Evolutionary conservation across 2,329 filamentous ascomycete species (phyloP), one percentile per base, ranked within the genome.

Genomic region (Xylariales sp.): DNA sequence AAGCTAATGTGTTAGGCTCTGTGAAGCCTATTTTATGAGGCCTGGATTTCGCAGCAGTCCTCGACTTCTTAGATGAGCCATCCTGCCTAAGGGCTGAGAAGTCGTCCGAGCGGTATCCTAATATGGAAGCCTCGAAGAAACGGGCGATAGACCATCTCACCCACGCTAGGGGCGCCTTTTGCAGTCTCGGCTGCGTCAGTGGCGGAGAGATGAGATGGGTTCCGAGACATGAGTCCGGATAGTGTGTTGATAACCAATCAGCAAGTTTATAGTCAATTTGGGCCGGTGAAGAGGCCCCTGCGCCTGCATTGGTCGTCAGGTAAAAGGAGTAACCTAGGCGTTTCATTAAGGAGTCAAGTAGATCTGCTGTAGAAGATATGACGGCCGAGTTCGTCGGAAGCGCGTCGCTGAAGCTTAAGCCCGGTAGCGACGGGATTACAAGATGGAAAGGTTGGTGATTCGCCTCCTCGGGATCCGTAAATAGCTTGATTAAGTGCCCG

Each of bases 371-470:
- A 12, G 83, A 80, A 5, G 81, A 75, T 63, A 88, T 77, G n/a
- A 84, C 82, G 73, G 84, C 81, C 7, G 78, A 79, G 55, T 84
- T 83, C 62, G 82, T 81, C 0, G 82, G 80, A 46, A 90, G 81
- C 1, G 88, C 81, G 76, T 91, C 89, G 76, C 89, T 91, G 74
- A 92, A 92, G 16, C 89, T 90, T 53, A 90, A 81, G 0, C 89
- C 90, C 0, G 90, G 89, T 23, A 92, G 83, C 50, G 87, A 88
- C 0, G 90, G 90, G 23, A 87, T 86, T 23, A 92, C 84, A n/a
- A 92, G 75, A 73, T 92, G 87, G 73, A 92, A 92, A 0, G 88
- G 83, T 67, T 87, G 85, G 18, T 78, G 73, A 49, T 74, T 72
- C 62, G 77, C 73, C 71, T 83, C 81, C 9, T 84, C 79, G 1